Conservation (phyloP, 176 grass and related monocot genomes). For the Saccharum spontaneum region DNA sequence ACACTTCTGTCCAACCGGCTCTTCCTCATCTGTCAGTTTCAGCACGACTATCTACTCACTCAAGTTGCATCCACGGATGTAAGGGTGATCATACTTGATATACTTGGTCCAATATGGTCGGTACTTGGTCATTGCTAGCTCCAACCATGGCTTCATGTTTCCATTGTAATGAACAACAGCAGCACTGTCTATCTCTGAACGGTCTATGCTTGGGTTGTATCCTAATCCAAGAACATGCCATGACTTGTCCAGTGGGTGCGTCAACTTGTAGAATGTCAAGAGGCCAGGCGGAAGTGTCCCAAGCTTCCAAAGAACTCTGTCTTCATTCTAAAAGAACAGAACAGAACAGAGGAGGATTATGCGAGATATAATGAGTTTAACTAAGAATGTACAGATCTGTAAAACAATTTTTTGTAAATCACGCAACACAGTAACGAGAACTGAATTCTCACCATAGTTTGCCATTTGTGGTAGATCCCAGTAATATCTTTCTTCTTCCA, state of each 20-base stretch:
- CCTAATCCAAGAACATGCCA: conserved; percentile 98
- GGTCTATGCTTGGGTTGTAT: conserved; percentile 95
- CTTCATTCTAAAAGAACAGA: conserved; percentile 71
- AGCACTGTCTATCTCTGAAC: conserved; percentile 84
- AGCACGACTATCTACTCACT: conserved; percentile 63
- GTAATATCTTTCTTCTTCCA: conserved; percentile 99
- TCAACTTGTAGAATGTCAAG: conserved; percentile 97
- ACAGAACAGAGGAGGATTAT: conserved; percentile 14
- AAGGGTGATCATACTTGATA: conserved; percentile 95
- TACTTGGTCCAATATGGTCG: conserved; percentile 92
- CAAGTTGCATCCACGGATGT: conserved; percentile 80
- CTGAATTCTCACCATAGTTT: conserved; percentile 66
- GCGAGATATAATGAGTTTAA: conserved; percentile 19
- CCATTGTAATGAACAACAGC: conserved; percentile 96
- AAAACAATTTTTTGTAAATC: background rate
- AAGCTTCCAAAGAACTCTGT: conserved; percentile 96
- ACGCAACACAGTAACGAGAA: background rate
- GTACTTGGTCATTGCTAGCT: conserved; percentile 95
- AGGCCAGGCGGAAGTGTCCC: conserved; percentile 92
- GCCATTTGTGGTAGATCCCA: conserved; percentile 99
- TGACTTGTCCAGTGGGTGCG: conserved; percentile 94
- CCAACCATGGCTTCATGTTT: conserved; percentile 99
- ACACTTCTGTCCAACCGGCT: conserved; percentile 12
- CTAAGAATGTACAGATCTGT: background rate
- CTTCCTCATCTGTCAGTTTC: background rate